A percentile compares a stretch with the other conserved stretches of the same genome.
These are phyloP conservation scores for Apodospora peruviana DNA, from an alignment of 495 filamentous ascomycete species.

Conservation along the genomic window DNA sequence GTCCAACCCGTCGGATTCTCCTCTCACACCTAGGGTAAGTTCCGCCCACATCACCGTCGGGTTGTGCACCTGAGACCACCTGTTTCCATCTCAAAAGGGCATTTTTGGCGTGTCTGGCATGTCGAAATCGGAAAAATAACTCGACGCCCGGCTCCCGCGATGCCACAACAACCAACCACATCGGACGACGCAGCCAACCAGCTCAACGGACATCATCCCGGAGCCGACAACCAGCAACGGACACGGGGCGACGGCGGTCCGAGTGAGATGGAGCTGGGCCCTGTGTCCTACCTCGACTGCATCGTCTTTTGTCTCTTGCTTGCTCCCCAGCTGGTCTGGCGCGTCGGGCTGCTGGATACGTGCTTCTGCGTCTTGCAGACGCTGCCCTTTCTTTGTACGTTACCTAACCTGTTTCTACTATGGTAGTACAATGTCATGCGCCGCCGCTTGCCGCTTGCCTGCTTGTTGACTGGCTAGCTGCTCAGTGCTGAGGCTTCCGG, in stretches of 20 bases:
- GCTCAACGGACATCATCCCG: neutral
- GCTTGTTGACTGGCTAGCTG: conserved; percentile 8
- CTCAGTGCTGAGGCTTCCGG: conserved; percentile 52
- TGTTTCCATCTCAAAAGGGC: too few species aligned
- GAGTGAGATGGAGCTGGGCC: conserved; percentile 33
- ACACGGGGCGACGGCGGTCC: neutral
- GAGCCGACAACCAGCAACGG: neutral
- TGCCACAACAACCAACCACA: too few species aligned
- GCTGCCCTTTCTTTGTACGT: conserved; percentile 66
- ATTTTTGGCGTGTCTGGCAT: too few species aligned
- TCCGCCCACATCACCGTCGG: too few species aligned
- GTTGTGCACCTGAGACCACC: too few species aligned
- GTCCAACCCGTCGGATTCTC: too few species aligned
- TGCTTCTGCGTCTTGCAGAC: conserved; percentile 50
- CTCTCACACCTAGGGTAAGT: too few species aligned
- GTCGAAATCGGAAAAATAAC: too few species aligned
- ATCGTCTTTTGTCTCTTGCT: conserved; percentile 60
- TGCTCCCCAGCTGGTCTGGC: conserved; percentile 57
- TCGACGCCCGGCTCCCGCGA: too few species aligned
- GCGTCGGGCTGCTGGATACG: conserved; percentile 51
- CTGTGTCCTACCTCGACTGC: conserved; percentile 68
- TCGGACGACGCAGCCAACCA: neutral
- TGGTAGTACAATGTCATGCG: neutral
- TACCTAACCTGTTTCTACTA: neutral
- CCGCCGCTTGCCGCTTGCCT: too few species aligned